Evolutionary conservation across 352 stramenopile genomes (phyloP).

Genomic region (Elongisporangium prolatum): DNA sequence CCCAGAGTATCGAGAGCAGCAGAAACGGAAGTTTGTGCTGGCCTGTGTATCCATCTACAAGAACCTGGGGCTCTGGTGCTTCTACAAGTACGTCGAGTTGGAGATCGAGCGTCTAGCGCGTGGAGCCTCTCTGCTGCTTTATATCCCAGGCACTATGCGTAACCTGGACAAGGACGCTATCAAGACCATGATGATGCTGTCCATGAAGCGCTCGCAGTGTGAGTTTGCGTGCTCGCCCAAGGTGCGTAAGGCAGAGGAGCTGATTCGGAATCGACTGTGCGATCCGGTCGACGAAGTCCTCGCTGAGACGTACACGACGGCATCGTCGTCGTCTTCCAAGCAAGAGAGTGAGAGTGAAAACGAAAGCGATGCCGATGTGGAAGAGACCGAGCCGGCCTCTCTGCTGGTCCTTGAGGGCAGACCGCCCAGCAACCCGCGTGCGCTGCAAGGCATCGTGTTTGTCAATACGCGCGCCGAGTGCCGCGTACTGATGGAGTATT

Average conservation of each 20-base stretch:
- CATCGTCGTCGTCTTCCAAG: background rate
- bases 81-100: conserved; percentile 68
- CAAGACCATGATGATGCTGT: conserved; percentile 38
- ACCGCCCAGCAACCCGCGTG: background rate
- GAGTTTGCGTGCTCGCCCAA: conserved; percentile 49
- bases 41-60: conserved; percentile 54
- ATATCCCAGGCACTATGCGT: conserved; percentile 47
- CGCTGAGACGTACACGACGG: background rate
- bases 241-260: conserved; percentile 48
- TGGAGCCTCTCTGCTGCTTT: conserved; percentile 44
- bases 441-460: conserved; percentile 79
- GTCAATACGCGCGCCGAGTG: conserved; percentile 79
- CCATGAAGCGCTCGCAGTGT: conserved; percentile 30
- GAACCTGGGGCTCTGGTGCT: conserved; percentile 68
- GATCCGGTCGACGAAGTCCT: conserved; percentile 7
- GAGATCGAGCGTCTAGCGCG: conserved; percentile 62
- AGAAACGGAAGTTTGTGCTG: conserved; percentile 49
- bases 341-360: conserved; percentile 7
- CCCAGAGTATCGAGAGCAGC: conserved; percentile 36
- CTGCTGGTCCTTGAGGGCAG: background rate
- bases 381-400: conserved; percentile 12
- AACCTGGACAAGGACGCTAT: conserved; percentile 52
- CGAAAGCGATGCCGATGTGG: conserved; percentile 13
- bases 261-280: conserved; percentile 39
- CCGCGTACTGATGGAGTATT: conserved; percentile 68